Evolutionary conservation across 495 filamentous ascomycete species (phyloP), one percentile per base, ranked within the genome.

Genomic region (Hypoxylon intermedium): DNA sequence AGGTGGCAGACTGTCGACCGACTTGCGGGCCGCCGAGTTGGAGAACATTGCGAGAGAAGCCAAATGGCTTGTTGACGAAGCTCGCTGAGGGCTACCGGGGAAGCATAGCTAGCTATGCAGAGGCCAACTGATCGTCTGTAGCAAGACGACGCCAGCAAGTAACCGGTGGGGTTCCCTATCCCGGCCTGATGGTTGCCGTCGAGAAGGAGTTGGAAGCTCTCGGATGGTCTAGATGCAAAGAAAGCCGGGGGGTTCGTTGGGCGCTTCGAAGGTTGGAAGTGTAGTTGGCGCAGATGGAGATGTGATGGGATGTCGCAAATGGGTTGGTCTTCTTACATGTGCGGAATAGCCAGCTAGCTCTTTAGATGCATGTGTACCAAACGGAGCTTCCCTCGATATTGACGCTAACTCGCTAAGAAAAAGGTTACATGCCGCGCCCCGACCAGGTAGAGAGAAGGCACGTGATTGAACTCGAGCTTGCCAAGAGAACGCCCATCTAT

Each of bases 1-100:
- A 53, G 81, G 75, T 49, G 82, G 79, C 67, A 89, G 72, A 66
- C 84, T 89, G 71, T 90, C 88, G 60, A 87, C 79, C 60, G 88
- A 90, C 73, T 85, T 87, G 70, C 87, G 85, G 56, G 84, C 85
- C 53, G 76, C 81, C 54, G 80, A 71, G 56, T 75, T 79, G 58
- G 85, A 82, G 69, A 83, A 85, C 89, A 92, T 92, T 18, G 65
- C 49, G 58, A 61, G 62, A 62, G 56, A 69, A 65, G 63, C 63
- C 47, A 37, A 28, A 56, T 42, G 63, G 63, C 58, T 67, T 62
- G 45, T 69, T 63, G 67, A 58, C 45, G 63, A 60, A 58, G 63
- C 67, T 67, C 66, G 67, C 60, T 33, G 38, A 42, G 34, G 58
- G 64, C 67, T 72, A 72, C 69, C 69, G 60, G 57, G 67, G 58